These are phyloP conservation scores for Neurospora sp. DNA, from an alignment of 495 filamentous ascomycete genomes.

Conservation along the genomic window DNA sequence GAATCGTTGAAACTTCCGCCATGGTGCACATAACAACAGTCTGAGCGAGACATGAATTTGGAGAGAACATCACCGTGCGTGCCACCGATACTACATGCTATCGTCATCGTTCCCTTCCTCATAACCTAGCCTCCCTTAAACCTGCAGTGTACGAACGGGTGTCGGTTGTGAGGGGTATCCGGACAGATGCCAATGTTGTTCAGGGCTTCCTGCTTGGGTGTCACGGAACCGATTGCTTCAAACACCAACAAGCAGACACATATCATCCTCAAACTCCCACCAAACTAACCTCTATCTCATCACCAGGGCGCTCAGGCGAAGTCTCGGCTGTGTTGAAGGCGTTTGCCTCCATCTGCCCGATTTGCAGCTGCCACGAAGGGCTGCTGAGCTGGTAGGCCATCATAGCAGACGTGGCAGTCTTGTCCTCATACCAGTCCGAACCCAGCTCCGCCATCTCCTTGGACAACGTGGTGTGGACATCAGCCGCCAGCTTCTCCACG, in stretches of 20 bases:
- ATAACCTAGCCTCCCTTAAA: too few relatives aligned
- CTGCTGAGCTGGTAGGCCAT: conserved; percentile 18
- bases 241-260: not conserved
- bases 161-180: too few relatives aligned
- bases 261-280: not conserved
- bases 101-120: too few relatives aligned
- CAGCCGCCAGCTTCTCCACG: not conserved
- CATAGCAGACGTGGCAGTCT: conserved; percentile 15
- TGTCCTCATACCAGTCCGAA: not conserved
- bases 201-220: too few relatives aligned
- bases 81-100: too few relatives aligned
- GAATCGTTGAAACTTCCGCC: too few relatives aligned
- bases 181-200: too few relatives aligned
- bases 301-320: not conserved
- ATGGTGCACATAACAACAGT: too few relatives aligned
- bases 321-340: not conserved
- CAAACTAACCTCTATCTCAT: not conserved
- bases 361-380: not conserved
- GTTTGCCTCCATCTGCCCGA: not conserved
- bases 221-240: not conserved
- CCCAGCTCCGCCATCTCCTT: not conserved
- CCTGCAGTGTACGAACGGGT: too few relatives aligned
- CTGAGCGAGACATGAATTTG: too few relatives aligned
- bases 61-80: too few relatives aligned
- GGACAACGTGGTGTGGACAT: not conserved